Evolutionary conservation across 2,329 filamentous ascomycete genomes (phyloP), one percentile per base, ranked within the genome.

Genomic region (Pseudogymnoascus sp.): DNA sequence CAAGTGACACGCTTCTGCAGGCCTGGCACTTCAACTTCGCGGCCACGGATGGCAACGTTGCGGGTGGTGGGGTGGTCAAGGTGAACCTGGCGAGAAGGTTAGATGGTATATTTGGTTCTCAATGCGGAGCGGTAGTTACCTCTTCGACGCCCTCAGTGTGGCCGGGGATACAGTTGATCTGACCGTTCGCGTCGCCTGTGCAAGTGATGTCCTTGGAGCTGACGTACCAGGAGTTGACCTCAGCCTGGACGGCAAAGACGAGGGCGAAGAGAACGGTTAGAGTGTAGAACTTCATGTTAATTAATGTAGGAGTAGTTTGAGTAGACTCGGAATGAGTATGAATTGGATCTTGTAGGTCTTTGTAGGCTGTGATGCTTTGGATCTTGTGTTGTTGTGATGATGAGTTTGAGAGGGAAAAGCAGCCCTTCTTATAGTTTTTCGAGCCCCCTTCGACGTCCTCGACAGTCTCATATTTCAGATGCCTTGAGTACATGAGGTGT

Each of bases 1-100:
- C 62, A 64, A 43, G 62, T 64, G 60, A 64, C 60, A 33, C 62
- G 60, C 62, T 64, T 64, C 29, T 64, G 43, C 33, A 64, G 62
- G 31, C 49, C 49, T 55, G 49, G 49, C 29, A 61, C 45, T 52
- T 39, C 45, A n/a, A 61, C 19, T 33, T 64, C 60, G 23, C 62
- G 62, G 45, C 62, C 62, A 19, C 45, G 31, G 38, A 64, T 62
- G 43, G 60, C 43, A 5, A 55, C 49, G 29, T 55, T 55, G 49
- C 49, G 49, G 16, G 49, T 55, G 49, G 49, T 55, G 26, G 49
- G 49, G n/a, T 55, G 49, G n/a, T 55, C 49, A 55, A 55, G 49
- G 16, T 33, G 49, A n/a, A 55, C 49, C 49, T 29, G 35, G 37
- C 10, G 12, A n/a, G 19, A 6, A n/a, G 7, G 16, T 38, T 29